Evolutionary conservation across 352 stramenopile species (phyloP).

Genomic region (Pythium rishiriense): DNA sequence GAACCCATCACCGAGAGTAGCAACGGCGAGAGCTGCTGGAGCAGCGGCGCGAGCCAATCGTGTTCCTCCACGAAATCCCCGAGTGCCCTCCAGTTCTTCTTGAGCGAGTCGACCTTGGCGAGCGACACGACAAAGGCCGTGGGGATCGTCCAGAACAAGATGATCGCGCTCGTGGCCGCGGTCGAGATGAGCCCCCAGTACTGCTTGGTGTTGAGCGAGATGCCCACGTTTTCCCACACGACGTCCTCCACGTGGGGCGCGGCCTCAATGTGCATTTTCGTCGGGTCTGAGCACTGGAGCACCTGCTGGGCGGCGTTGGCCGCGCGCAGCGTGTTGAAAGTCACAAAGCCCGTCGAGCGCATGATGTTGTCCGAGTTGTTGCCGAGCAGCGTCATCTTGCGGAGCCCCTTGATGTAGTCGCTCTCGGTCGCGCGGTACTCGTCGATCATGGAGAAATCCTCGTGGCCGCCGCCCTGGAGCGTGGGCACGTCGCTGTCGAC

Average conservation of each 20-base stretch:
- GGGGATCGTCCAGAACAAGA: conserved; percentile 83
- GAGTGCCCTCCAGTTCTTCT: conserved; percentile 52
- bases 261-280: conserved; percentile 68
- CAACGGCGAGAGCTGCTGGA: conserved; percentile 76
- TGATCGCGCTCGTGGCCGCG: conserved; percentile 60
- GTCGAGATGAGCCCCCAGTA: conserved; percentile 72
- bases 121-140: conserved; percentile 78
- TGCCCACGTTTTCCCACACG: conserved; percentile 79
- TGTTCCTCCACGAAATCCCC: conserved; percentile 47
- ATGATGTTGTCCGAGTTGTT: conserved; percentile 56
- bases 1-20: conserved; percentile 81
- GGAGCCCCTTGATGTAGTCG: conserved; percentile 51
- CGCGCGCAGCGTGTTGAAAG: conserved; percentile 72
- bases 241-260: conserved; percentile 67
- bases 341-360: conserved; percentile 75
- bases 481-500: conserved; percentile 28
- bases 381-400: conserved; percentile 33
- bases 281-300: conserved; percentile 70
- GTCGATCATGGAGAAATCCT: conserved; percentile 17
- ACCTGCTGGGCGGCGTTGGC: conserved; percentile 80
- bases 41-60: conserved; percentile 64
- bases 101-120: conserved; percentile 61
- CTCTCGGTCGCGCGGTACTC: conserved; percentile 37
- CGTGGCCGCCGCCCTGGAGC: conserved; percentile 27
- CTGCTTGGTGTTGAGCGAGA: conserved; percentile 73